phyloP scores from a whole-genome alignment of 1,284 basidiomycete species.

The Exobasidium rhododendri region DNA sequence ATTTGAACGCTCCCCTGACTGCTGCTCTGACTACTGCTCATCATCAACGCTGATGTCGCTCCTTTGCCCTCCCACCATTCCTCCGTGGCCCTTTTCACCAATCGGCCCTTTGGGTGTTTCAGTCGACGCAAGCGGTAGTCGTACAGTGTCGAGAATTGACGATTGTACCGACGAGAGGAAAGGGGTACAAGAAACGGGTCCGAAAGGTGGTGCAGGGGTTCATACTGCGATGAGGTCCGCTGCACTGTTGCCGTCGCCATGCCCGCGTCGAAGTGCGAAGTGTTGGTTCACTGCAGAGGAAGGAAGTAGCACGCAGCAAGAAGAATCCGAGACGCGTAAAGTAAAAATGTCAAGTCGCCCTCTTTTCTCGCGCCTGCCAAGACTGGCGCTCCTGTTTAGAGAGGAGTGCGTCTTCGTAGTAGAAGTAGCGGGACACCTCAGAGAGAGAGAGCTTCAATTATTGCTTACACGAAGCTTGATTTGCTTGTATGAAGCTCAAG shows the following conservation, averaged over 20 bases:
- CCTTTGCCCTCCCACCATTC: constrained; percentile 21
- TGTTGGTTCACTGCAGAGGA: too few relatives aligned
- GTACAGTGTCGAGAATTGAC: constrained; percentile 52
- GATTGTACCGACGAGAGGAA: constrained; percentile 37
- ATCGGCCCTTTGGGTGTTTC: constrained; percentile 29
- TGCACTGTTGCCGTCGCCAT: background rate
- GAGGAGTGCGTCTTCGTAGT: too few relatives aligned
- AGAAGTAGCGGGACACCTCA: too few relatives aligned
- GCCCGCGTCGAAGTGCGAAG: too few relatives aligned
- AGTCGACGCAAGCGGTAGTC: constrained; percentile 51
- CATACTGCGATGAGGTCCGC: constrained; percentile 2
- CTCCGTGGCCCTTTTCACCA: constrained; percentile 29
- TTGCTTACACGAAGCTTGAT: too few relatives aligned
- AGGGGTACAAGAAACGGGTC: constrained; percentile 37
- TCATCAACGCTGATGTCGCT: constrained; percentile 19
- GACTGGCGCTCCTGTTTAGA: too few relatives aligned
- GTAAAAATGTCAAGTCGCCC: too few relatives aligned
- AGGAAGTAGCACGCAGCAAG: too few relatives aligned
- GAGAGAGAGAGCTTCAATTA: too few relatives aligned
- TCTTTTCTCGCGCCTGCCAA: too few relatives aligned
- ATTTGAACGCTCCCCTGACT: constrained; percentile 7
- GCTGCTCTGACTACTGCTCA: constrained; percentile 22
- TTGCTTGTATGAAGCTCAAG: too few relatives aligned
- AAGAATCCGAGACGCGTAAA: too few relatives aligned
- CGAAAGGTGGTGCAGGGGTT: constrained; percentile 21